phyloP scores from a whole-genome alignment of 768 basidiomycete species.

The Boletus insuetus region DNA sequence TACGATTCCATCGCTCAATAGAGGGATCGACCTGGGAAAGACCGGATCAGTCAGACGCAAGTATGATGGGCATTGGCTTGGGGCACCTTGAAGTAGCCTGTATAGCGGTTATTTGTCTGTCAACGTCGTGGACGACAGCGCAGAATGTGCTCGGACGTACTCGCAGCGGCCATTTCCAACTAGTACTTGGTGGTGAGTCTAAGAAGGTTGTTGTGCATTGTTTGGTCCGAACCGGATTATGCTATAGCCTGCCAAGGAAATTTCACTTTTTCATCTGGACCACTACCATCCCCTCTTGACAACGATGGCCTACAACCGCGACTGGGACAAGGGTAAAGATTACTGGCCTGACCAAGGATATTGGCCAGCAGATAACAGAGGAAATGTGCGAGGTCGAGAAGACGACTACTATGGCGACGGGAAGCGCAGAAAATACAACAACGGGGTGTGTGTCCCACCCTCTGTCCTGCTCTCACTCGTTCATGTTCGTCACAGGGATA shows the following conservation, averaged over 20 bases:
- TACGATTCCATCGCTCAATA: slow-evolving; percentile 58
- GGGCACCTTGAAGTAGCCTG: slow-evolving; percentile 60
- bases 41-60: neutral
- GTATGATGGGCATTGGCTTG: neutral
- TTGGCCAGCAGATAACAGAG: slow-evolving; percentile 39
- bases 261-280: slow-evolving; percentile 23
- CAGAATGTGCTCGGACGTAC: slow-evolving; percentile 33
- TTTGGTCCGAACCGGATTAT: slow-evolving; percentile 23
- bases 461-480: neutral
- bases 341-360: slow-evolving; percentile 46
- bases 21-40: slow-evolving; percentile 47
- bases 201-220: slow-evolving; percentile 29
- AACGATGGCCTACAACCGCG: slow-evolving; percentile 72
- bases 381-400: slow-evolving; percentile 55
- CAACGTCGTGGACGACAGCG: slow-evolving; percentile 3
- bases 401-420: slow-evolving; percentile 68
- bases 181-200: slow-evolving; percentile 15
- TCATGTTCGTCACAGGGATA: slow-evolving; percentile 43
- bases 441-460: slow-evolving; percentile 49
- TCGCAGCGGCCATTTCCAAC: slow-evolving; percentile 63
- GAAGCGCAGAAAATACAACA: slow-evolving; percentile 78
- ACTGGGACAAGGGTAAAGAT: slow-evolving; percentile 85
- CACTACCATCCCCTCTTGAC: slow-evolving; percentile 14
- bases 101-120: slow-evolving; percentile 14
- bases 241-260: neutral